Conservation (phyloP, 495 filamentous ascomycete species). For the Patellaria atrata region DNA sequence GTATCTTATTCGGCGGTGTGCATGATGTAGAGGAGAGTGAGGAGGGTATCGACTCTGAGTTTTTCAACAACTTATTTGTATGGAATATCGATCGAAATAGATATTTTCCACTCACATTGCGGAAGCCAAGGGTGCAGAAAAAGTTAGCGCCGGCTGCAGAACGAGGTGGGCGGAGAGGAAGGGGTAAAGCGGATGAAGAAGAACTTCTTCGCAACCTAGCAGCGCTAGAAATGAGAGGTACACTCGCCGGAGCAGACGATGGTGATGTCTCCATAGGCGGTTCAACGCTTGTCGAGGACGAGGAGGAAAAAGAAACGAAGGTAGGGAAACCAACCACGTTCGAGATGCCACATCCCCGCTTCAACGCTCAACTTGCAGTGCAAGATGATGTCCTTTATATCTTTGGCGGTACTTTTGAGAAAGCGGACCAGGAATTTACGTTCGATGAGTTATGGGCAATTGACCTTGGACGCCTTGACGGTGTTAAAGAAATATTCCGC, state of each 20-base stretch:
- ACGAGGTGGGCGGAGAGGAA: slow-evolving; percentile 43
- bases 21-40: slow-evolving; percentile 88
- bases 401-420: slow-evolving; percentile 88
- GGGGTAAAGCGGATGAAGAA: slow-evolving; percentile 75
- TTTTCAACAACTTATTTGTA: slow-evolving; percentile 77
- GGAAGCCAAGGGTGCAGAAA: slow-evolving; percentile 44
- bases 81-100: slow-evolving; percentile 92
- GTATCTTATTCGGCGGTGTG: slow-evolving; percentile 87
- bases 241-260: slow-evolving; percentile 39
- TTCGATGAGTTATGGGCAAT: slow-evolving; percentile 90
- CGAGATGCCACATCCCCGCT: slow-evolving; percentile 73
- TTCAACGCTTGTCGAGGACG: slow-evolving; percentile 27
- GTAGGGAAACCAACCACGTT: slow-evolving; percentile 37
- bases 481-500: slow-evolving; percentile 76
- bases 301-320: slow-evolving; percentile 38
- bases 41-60: slow-evolving; percentile 90
- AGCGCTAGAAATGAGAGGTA: slow-evolving; percentile 56
- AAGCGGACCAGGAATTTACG: slow-evolving; percentile 83
- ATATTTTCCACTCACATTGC: slow-evolving; percentile 70
- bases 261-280: slow-evolving; percentile 25
- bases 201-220: slow-evolving; percentile 76
- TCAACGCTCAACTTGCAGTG: slow-evolving; percentile 79
- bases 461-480: slow-evolving; percentile 82
- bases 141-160: slow-evolving; percentile 43
- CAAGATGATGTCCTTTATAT: slow-evolving; percentile 87